A percentile compares a stretch with the other conserved stretches of the same genome.
Evolutionary conservation across 2,329 filamentous ascomycete species (phyloP).

Genomic region (Neofusicoccum kwambonambiense): DNA sequence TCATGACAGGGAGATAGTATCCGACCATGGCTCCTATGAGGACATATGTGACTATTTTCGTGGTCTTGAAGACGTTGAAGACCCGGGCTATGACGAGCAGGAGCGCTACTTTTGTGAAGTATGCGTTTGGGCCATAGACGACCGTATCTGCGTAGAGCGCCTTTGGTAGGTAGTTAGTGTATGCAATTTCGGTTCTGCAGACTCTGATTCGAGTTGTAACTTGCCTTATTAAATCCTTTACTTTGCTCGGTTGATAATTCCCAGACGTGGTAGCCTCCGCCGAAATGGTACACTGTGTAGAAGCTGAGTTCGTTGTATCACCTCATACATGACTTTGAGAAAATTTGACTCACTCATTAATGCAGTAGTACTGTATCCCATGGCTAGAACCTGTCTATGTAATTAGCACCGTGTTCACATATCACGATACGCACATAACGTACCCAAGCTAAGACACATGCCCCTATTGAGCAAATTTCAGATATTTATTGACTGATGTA

Average conservation of each 20-base stretch:
- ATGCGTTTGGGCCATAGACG: conserved; percentile 24
- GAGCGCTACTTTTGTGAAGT: conserved; percentile 27
- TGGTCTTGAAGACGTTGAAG: conserved; percentile 23
- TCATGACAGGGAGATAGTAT: conserved; percentile 19
- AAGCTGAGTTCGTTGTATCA: background rate
- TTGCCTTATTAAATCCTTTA: background rate
- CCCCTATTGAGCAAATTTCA: background rate
- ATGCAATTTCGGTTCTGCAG: background rate
- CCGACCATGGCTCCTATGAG: conserved; percentile 21
- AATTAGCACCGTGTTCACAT: background rate
- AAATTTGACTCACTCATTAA: background rate
- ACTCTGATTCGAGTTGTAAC: background rate
- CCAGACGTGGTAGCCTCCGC: conserved; percentile 22
- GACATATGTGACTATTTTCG: conserved; percentile 21
- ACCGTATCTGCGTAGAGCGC: conserved; percentile 19
- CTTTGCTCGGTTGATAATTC: conserved; percentile 6
- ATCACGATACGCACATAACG: background rate
- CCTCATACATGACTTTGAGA: background rate
- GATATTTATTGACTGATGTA: background rate
- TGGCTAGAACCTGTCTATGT: background rate
- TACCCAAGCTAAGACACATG: background rate
- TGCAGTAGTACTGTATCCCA: background rate
- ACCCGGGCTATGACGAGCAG: conserved; percentile 27
- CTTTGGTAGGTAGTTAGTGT: background rate
- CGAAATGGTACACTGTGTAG: conserved; percentile 18